Evolutionary conservation across 2,329 filamentous ascomycete genomes (phyloP), one percentile per base, ranked within the genome.

Genomic region (Epichloe scottii): DNA sequence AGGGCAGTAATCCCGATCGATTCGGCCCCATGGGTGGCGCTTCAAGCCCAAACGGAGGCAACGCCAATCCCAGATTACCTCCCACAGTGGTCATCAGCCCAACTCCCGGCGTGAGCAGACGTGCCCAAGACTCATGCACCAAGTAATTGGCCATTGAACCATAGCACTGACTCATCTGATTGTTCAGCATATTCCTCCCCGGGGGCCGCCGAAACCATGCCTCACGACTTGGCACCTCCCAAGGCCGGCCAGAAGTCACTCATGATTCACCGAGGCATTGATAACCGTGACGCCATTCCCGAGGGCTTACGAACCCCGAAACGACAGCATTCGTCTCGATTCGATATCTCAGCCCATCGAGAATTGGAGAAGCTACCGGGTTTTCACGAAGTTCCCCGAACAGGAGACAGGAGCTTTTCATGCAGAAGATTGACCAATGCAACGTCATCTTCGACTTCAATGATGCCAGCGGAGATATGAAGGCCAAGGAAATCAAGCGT

Each of bases 401-500:
- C 66, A 83, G 91, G 56, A 82, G 93, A 55, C 90, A 96, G 70
- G 91, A 97, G 60, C 79, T 98, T 17, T 98, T 98, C 71, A 96
- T 98, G 90, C 90, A 97, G 66, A 98, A 98, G 77, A 93, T 98
- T 60, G 93, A 97, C 63, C 93, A 98, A 68, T 98, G 93, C 75
- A 98, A 98, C 66, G 94, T 98, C 73, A 98, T 98, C 62, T 98
- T 98, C 66, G 93, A 98, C 72, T 98, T 98, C 73, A 98, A 97
- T 66, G 93, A 98, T 69, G 89, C 91, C 46, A 95, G 88, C 58
- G 90, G 85, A 59, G 93, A 98, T 66, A 97, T 98, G 90, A 98
- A 98, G 70, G 95, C 91, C 46, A 98, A 98, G 74, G 93, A 98
- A 71, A 97, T 98, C 77, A 98, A 98, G 76, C 82, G 93, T 63